Conservation (phyloP, 257 asterid genomes). For the Salvia rosmarinus region DNA sequence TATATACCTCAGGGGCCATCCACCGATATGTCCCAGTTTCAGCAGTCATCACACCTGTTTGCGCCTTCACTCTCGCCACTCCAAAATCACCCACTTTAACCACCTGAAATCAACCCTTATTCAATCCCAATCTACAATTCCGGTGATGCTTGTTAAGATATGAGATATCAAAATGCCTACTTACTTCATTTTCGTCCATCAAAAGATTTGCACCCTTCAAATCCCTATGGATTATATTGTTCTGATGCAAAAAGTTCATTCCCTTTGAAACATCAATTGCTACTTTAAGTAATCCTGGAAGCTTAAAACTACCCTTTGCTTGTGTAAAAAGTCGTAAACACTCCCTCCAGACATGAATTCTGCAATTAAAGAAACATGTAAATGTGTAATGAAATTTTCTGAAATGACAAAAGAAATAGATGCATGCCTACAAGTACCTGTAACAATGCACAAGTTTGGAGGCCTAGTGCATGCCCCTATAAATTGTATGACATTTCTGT, state of each 20-base stretch:
- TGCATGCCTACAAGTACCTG: slow-evolving; percentile 54
- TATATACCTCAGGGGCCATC: slow-evolving; percentile 98
- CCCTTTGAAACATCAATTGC: slow-evolving; percentile 89
- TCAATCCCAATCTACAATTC: background rate
- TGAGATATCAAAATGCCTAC: too few relatives aligned
- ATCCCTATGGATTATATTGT: slow-evolving; percentile 86
- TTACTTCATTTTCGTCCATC: slow-evolving; percentile 86
- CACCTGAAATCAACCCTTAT: slow-evolving; percentile 51
- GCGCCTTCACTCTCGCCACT: slow-evolving; percentile 97
- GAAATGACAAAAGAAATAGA: slow-evolving; percentile 18
- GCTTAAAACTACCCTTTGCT: slow-evolving; percentile 81
- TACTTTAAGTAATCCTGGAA: slow-evolving; percentile 73
- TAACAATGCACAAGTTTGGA: slow-evolving; percentile 89
- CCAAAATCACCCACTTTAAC: slow-evolving; percentile 99
- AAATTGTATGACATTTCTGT: slow-evolving; percentile 94
- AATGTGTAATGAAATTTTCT: slow-evolving; percentile 7
- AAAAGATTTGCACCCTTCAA: slow-evolving; percentile 89
- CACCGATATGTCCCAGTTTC: slow-evolving; percentile 98
- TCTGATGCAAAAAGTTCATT: slow-evolving; percentile 89
- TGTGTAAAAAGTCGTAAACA: slow-evolving; percentile 79
- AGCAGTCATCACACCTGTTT: slow-evolving; percentile 97
- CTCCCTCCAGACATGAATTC: slow-evolving; percentile 95
- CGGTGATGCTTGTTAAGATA: background rate
- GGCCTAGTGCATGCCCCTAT: slow-evolving; percentile 96
- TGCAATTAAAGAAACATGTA: slow-evolving; percentile 38